Conservation (phyloP, 306 rosid genomes). For the Sicyos baderoa region DNA sequence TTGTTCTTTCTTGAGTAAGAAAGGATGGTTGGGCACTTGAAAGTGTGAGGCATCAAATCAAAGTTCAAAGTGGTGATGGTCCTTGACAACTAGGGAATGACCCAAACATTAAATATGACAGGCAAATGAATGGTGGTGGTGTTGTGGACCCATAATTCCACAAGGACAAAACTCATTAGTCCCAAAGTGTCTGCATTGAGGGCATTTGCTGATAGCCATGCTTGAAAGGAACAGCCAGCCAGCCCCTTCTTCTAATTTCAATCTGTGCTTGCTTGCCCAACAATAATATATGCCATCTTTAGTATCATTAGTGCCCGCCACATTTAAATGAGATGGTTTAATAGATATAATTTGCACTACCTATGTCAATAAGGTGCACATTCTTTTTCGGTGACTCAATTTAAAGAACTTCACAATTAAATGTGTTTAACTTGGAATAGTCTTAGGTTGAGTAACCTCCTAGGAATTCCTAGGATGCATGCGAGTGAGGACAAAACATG, state of each 20-base stretch:
- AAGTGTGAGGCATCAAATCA: neutral
- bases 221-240: constrained; percentile 21
- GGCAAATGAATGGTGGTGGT: neutral
- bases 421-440: too few species aligned
- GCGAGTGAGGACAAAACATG: too few species aligned
- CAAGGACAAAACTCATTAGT: constrained; percentile 6
- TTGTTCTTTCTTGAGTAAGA: too few species aligned
- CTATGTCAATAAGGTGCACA: too few species aligned
- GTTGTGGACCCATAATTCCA: constrained; percentile 16
- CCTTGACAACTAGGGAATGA: constrained; percentile 14
- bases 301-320: too few species aligned
- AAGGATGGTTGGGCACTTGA: neutral
- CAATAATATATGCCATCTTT: too few species aligned
- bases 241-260: neutral
- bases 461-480: too few species aligned
- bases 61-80: neutral
- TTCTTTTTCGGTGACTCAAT: too few species aligned
- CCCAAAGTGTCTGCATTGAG: constrained; percentile 15
- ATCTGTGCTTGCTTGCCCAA: constrained; percentile 5
- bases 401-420: too few species aligned
- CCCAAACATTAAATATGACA: constrained; percentile 10
- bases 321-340: too few species aligned
- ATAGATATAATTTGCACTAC: too few species aligned
- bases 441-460: too few species aligned
- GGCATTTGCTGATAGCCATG: constrained; percentile 4